A percentile compares a stretch with the other conserved stretches of the same genome.
These are phyloP conservation scores for Pseudopyrenochaeta lycopersici DNA, from an alignment of 2,329 filamentous ascomycete genomes.

Conservation along the genomic window DNA sequence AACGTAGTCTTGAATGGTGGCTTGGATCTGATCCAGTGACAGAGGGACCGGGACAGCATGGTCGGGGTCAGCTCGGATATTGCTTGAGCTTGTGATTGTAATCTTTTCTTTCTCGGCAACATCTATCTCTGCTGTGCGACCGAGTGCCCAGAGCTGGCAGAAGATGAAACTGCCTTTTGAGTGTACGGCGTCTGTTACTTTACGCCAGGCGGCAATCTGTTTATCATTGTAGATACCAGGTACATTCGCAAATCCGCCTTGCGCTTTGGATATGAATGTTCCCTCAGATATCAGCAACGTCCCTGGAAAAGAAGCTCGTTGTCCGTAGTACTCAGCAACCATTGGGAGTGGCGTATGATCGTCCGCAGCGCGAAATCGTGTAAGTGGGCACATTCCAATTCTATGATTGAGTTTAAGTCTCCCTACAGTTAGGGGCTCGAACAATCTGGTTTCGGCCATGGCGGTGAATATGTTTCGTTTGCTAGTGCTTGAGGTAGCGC, in stretches of 20 bases:
- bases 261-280: constrained; percentile 57
- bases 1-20: constrained; percentile 46
- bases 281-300: constrained; percentile 68
- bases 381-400: neutral
- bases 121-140: constrained; percentile 58
- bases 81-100: constrained; percentile 38
- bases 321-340: constrained; percentile 58
- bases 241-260: constrained; percentile 58
- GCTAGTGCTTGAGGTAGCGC: too few species aligned
- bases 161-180: constrained; percentile 66
- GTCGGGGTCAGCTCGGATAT: constrained; percentile 40
- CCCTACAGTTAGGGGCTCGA: neutral
- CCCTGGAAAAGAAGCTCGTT: constrained; percentile 60
- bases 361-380: neutral
- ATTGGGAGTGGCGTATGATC: neutral
- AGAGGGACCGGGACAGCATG: constrained; percentile 37
- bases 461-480: too few species aligned
- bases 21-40: constrained; percentile 47
- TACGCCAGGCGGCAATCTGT: constrained; percentile 63
- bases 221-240: constrained; percentile 63
- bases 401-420: neutral
- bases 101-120: constrained; percentile 39
- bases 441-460: neutral
- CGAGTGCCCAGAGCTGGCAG: constrained; percentile 67
- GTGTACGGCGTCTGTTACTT: constrained; percentile 67